A percentile compares a stretch with the other conserved stretches of the same genome.
Evolutionary conservation across 1,284 basidiomycete species (phyloP).

Genomic region (Earliella scabrosa): DNA sequence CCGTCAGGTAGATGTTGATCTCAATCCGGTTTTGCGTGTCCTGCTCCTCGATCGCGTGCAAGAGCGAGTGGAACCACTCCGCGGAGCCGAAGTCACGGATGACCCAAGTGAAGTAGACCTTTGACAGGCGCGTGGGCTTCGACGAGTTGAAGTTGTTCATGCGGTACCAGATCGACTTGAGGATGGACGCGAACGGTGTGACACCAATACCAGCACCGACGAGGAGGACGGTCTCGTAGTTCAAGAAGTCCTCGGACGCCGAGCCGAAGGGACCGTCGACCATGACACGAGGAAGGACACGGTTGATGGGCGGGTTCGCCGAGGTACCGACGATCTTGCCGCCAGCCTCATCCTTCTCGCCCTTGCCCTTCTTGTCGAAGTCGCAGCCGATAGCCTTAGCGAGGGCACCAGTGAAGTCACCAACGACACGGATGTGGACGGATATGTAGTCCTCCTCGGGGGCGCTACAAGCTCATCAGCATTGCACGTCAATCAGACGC

Average conservation of each 20-base stretch:
- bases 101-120: constrained; percentile 89
- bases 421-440: constrained; percentile 85
- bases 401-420: constrained; percentile 85
- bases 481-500: background rate
- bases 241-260: constrained; percentile 85
- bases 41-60: constrained; percentile 91
- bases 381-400: constrained; percentile 85
- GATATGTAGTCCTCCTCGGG: constrained; percentile 92
- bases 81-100: constrained; percentile 86
- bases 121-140: constrained; percentile 77
- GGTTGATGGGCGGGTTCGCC: constrained; percentile 65
- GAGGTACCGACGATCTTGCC: constrained; percentile 63
- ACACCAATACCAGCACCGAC: constrained; percentile 93
- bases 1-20: constrained; percentile 91
- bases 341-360: constrained; percentile 51
- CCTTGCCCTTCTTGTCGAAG: constrained; percentile 62
- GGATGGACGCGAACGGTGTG: constrained; percentile 90
- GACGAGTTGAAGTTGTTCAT: constrained; percentile 81
- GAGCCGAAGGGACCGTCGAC: constrained; percentile 88
- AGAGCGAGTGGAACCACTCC: constrained; percentile 93
- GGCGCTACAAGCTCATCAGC: constrained; percentile 52
- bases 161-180: constrained; percentile 95
- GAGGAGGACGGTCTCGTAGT: constrained; percentile 83
- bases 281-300: constrained; percentile 86
- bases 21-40: constrained; percentile 83